Percentiles rank a stretch among this genome's conserved stretches.
Evolutionary conservation across 352 stramenopile species (phyloP).

Genomic region (Phytophthora hibernalis): DNA sequence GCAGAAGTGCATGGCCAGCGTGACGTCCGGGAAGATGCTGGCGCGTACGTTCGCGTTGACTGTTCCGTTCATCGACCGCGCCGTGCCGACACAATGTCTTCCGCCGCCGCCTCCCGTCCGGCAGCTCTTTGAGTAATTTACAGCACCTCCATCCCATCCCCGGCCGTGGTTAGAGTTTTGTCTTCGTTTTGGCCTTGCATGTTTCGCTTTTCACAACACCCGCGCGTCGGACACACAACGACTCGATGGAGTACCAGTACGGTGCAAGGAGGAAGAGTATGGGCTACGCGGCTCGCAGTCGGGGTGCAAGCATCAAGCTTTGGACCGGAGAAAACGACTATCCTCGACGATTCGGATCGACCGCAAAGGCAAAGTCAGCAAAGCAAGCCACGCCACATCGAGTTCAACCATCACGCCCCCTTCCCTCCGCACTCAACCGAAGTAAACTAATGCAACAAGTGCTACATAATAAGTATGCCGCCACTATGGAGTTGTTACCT

Average conservation of each 20-base stretch:
- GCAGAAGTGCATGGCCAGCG: conserved; percentile 47
- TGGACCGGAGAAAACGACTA: neutral
- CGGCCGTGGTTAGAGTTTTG: conserved; percentile 38
- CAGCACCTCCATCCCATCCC: conserved; percentile 16
- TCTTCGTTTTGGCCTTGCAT: conserved; percentile 30
- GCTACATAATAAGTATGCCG: conserved; percentile 29
- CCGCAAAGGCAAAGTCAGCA: conserved; percentile 22
- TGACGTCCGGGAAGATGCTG: conserved; percentile 41
- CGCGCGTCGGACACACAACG: conserved; percentile 9
- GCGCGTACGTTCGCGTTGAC: conserved; percentile 49
- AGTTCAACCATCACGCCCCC: neutral
- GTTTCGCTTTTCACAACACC: conserved; percentile 20
- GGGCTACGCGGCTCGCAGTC: neutral
- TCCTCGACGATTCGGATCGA: neutral
- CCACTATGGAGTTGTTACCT: neutral
- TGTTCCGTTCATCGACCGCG: conserved; percentile 30
- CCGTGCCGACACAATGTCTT: conserved; percentile 46
- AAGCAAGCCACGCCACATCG: conserved; percentile 25
- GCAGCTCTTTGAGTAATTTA: conserved; percentile 56
- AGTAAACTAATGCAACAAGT: conserved; percentile 38
- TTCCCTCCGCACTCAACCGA: conserved; percentile 4
- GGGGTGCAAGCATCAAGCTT: conserved; percentile 10
- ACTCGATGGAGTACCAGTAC: conserved; percentile 28
- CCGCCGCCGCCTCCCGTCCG: conserved; percentile 39
- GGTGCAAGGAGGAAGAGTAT: conserved; percentile 19